Percentiles rank a stretch among this genome's conserved stretches.
These are phyloP conservation scores for Bolboschoenoplectus hybrid DNA, from an alignment of 202 grass and related monocot genomes.

Conservation along the genomic window DNA sequence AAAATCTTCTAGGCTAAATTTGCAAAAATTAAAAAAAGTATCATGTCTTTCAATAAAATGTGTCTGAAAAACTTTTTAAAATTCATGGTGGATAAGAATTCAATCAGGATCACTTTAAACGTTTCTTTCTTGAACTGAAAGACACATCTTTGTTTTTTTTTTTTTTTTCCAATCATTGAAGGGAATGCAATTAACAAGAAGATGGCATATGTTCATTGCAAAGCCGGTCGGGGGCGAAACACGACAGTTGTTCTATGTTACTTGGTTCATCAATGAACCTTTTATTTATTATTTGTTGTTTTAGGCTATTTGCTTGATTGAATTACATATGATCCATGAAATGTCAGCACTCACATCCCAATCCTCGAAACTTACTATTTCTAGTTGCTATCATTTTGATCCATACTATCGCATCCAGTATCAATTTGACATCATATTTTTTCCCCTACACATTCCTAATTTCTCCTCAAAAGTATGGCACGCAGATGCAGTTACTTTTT, in stretches of 20 bases:
- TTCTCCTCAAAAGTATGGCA: neutral
- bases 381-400: neutral
- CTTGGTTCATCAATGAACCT: conserved; percentile 52
- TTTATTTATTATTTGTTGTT: conserved; percentile 20
- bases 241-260: conserved; percentile 97
- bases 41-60: conserved; percentile 22
- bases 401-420: neutral
- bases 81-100: conserved; percentile 7
- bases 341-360: neutral
- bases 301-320: neutral
- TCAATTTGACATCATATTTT: neutral
- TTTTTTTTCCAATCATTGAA: conserved; percentile 23
- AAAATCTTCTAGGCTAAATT: neutral
- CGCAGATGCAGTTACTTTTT: neutral
- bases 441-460: neutral
- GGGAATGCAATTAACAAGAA: conserved; percentile 58
- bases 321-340: neutral
- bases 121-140: neutral
- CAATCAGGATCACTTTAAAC: neutral
- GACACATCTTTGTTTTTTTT: neutral
- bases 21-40: neutral
- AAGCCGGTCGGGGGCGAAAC: conserved; percentile 97
- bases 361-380: neutral
- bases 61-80: neutral
- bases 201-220: conserved; percentile 95